Percentiles rank a stretch among this genome's conserved stretches.
Conservation (phyloP, 306 rosid species). For the Heteromeles arbutifolia region DNA sequence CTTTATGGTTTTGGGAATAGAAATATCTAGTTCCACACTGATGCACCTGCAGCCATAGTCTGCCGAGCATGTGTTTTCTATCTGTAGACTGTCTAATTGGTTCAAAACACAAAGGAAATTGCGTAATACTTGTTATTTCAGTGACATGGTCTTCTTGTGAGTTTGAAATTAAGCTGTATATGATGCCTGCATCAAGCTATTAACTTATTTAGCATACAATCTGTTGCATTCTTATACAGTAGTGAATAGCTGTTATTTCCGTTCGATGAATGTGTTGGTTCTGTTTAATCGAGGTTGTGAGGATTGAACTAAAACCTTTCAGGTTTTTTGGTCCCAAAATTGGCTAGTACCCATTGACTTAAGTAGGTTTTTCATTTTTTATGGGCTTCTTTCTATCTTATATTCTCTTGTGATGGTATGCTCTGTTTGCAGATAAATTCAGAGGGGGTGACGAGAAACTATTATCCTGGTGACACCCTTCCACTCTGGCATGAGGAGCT, state of each 20-base stretch:
- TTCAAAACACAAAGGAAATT: background rate
- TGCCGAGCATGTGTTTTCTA: background rate
- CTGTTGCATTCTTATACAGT: background rate
- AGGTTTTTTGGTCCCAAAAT: background rate
- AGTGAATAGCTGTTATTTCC: background rate
- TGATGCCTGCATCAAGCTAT: background rate
- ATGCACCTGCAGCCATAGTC: background rate
- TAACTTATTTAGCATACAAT: background rate
- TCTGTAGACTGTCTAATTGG: background rate
- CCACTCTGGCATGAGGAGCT: conserved; percentile 87
- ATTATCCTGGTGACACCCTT: conserved; percentile 70
- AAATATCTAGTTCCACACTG: background rate
- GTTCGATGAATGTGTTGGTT: background rate
- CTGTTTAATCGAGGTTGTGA: background rate
- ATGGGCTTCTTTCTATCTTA: background rate
- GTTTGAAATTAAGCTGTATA: background rate
- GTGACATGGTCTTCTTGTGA: background rate
- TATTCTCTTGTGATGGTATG: background rate
- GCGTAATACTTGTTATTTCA: background rate
- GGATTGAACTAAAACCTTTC: too few relatives aligned
- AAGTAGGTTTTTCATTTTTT: background rate
- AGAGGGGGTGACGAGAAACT: conserved; percentile 84
- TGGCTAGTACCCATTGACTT: background rate
- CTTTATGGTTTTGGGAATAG: background rate
- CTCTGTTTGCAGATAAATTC: conserved; percentile 54